Percentiles rank a stretch among this genome's conserved stretches.
Conservation (phyloP, 2,329 filamentous ascomycete species). For the Torrubiella hemipterigena region DNA sequence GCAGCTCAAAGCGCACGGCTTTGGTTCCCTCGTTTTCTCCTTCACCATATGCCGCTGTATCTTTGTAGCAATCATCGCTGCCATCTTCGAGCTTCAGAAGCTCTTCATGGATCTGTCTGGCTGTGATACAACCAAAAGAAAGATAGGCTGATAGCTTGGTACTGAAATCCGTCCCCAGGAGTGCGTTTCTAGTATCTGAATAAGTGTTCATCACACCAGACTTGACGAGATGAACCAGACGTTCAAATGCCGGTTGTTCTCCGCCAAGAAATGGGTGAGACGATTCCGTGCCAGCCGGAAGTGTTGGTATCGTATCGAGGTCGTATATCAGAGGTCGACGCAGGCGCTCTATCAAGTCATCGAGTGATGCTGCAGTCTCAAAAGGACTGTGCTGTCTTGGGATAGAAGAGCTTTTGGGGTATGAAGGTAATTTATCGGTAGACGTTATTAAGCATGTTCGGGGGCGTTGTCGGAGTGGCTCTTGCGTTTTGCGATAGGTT, state of each 20-base stretch:
- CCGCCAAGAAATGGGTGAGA: slow-evolving; percentile 60
- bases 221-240: slow-evolving; percentile 48
- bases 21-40: slow-evolving; percentile 64
- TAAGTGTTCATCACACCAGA: slow-evolving; percentile 51
- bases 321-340: slow-evolving; percentile 43
- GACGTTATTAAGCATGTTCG: slow-evolving; percentile 44
- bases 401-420: slow-evolving; percentile 36
- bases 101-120: slow-evolving; percentile 59
- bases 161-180: slow-evolving; percentile 59
- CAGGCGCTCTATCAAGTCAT: slow-evolving; percentile 41
- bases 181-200: slow-evolving; percentile 58
- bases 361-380: slow-evolving; percentile 41
- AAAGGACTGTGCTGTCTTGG: slow-evolving; percentile 53
- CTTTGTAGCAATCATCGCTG: slow-evolving; percentile 22
- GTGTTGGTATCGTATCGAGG: slow-evolving; percentile 36
- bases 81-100: slow-evolving; percentile 61
- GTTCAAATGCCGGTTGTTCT: slow-evolving; percentile 44
- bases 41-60: slow-evolving; percentile 45
- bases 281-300: slow-evolving; percentile 40
- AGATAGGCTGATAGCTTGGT: slow-evolving; percentile 68
- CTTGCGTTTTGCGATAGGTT: slow-evolving; percentile 58
- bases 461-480: slow-evolving; percentile 56
- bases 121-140: slow-evolving; percentile 59
- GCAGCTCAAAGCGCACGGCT: slow-evolving; percentile 57
- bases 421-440: slow-evolving; percentile 37